Percentiles rank a stretch among this genome's conserved stretches.
Evolutionary conservation across 371 early-diverging fungal genomes (phyloP).

Genomic region (Rhizopus sp.): DNA sequence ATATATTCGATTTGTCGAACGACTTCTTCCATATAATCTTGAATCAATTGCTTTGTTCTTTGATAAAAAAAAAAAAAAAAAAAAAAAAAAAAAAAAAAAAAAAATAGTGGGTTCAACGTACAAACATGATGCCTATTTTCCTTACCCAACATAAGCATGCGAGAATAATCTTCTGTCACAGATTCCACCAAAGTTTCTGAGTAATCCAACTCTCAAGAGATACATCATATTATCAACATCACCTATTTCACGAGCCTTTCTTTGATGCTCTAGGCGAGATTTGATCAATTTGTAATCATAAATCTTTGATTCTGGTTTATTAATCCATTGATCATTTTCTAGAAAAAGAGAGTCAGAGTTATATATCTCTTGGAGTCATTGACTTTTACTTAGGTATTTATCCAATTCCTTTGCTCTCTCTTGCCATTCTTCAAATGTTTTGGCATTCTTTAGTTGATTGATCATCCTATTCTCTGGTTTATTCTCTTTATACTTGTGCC

Average conservation of each 20-base stretch:
- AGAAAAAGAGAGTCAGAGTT: not conserved
- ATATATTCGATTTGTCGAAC: conserved; percentile 62
- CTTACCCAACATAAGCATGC: conserved; percentile 60
- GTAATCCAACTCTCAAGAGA: conserved; percentile 59
- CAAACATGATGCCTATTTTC: not conserved
- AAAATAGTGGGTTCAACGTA: not conserved
- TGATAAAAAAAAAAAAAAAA: not conserved
- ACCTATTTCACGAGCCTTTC: conserved; percentile 47
- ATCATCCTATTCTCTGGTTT: conserved; percentile 45
- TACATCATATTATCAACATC: conserved; percentile 67
- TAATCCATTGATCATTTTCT: conserved; percentile 64
- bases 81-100: conserved; percentile 1
- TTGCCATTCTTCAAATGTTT: conserved; percentile 64
- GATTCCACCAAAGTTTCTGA: conserved; percentile 76
- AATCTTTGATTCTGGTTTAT: conserved; percentile 49
- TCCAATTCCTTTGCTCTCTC: conserved; percentile 58
- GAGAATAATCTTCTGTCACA: conserved; percentile 64
- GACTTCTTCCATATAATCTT: conserved; percentile 71
- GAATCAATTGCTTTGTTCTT: conserved; percentile 69
- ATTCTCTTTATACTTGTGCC: conserved; percentile 31
- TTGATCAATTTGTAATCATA: conserved; percentile 73
- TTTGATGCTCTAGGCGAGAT: conserved; percentile 54
- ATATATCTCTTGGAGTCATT: not conserved
- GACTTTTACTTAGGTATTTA: conserved; percentile 17
- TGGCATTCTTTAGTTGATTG: conserved; percentile 41